phyloP scores from a whole-genome alignment of 1,284 basidiomycete species.

The Athelia sp. region DNA sequence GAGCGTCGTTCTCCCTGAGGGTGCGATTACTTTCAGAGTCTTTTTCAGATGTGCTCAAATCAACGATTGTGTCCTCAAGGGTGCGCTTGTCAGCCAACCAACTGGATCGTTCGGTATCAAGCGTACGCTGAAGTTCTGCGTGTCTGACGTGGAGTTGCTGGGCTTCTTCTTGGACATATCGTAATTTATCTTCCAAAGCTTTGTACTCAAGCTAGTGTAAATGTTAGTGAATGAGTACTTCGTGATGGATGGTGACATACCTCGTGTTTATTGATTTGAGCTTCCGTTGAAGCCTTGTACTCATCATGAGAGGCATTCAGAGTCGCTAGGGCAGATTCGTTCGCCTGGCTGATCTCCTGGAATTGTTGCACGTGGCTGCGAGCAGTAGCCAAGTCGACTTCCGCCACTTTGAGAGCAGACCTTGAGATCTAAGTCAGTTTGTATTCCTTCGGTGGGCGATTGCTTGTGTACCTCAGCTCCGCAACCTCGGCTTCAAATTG shows the following conservation, averaged over 20 bases:
- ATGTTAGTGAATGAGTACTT: background rate
- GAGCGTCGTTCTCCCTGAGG: slow-evolving; percentile 60
- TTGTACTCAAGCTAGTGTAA: slow-evolving; percentile 57
- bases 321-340: slow-evolving; percentile 69
- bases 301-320: slow-evolving; percentile 75
- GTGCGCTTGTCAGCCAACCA: slow-evolving; percentile 78
- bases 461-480: slow-evolving; percentile 61
- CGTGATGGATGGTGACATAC: slow-evolving; percentile 32
- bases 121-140: slow-evolving; percentile 54
- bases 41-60: slow-evolving; percentile 67
- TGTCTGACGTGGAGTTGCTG: slow-evolving; percentile 44
- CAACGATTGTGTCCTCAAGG: slow-evolving; percentile 73
- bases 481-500: slow-evolving; percentile 83
- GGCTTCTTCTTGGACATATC: slow-evolving; percentile 53
- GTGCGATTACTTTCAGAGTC: slow-evolving; percentile 58
- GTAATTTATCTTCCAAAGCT: slow-evolving; percentile 60
- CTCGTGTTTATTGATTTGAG: slow-evolving; percentile 59
- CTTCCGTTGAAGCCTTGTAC: slow-evolving; percentile 67
- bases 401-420: slow-evolving; percentile 66
- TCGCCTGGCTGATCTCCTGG: slow-evolving; percentile 79
- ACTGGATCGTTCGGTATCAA: slow-evolving; percentile 60
- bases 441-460: background rate
- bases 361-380: slow-evolving; percentile 76
- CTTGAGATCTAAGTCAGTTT: slow-evolving; percentile 30
- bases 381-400: slow-evolving; percentile 70